Conservation (phyloP, 768 basidiomycete genomes). For the Coprinellus micaceus region DNA sequence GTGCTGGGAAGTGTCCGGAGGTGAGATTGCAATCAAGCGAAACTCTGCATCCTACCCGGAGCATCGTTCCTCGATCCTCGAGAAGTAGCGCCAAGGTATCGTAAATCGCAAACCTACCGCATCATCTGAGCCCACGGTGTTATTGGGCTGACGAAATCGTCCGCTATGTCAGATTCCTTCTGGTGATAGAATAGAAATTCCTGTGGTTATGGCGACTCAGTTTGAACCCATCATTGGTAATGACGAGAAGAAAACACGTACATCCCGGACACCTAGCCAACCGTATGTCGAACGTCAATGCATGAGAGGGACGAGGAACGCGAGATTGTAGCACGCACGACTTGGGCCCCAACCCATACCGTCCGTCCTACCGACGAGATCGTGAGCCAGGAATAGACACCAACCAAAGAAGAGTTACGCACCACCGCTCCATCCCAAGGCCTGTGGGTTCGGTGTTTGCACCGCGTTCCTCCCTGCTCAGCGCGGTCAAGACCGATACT, state of each 20-base stretch:
- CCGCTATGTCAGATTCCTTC: constrained; percentile 63
- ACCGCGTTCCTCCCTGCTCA: constrained; percentile 69
- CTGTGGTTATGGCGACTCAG: constrained; percentile 33
- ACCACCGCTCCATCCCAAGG: constrained; percentile 85
- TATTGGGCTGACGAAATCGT: constrained; percentile 52
- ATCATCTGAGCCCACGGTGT: constrained; percentile 77
- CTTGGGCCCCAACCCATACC: constrained; percentile 85
- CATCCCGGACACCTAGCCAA: constrained; percentile 48
- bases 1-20: constrained; percentile 7
- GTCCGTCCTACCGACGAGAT: constrained; percentile 36
- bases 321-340: constrained; percentile 48
- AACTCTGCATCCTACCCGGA: constrained; percentile 1
- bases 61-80: background rate
- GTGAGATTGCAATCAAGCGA: constrained; percentile 9
- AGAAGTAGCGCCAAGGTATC: constrained; percentile 7
- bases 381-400: background rate
- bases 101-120: constrained; percentile 39
- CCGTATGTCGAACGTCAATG: background rate
- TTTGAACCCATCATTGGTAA: constrained; percentile 9
- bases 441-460: constrained; percentile 80
- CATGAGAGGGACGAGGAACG: constrained; percentile 10
- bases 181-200: constrained; percentile 85
- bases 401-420: constrained; percentile 12
- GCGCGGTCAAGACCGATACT: background rate
- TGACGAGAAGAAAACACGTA: constrained; percentile 22